Conservation (phyloP, 1,284 basidiomycete genomes). For the Porodaedalea pini region DNA sequence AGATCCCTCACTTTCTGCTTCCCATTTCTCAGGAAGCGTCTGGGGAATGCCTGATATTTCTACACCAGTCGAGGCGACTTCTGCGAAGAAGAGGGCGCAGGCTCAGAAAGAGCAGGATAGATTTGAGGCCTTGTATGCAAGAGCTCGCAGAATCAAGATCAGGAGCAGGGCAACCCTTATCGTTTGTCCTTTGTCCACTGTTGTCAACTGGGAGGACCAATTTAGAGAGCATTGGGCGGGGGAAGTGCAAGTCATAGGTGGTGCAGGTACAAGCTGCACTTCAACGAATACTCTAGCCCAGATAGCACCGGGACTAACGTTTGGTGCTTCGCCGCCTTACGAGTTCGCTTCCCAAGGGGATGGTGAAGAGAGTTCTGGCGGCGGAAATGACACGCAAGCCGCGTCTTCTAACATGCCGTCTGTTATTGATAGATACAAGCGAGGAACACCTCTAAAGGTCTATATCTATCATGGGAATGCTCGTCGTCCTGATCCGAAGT, state of each 20-base stretch:
- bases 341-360: not conserved
- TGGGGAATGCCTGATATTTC: conserved; percentile 74
- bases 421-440: conserved; percentile 31
- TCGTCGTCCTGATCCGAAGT: conserved; percentile 79
- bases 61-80: conserved; percentile 26
- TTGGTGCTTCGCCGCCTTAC: not conserved
- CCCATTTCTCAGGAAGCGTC: conserved; percentile 72
- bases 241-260: conserved; percentile 78
- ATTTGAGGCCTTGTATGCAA: conserved; percentile 61
- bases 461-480: conserved; percentile 96
- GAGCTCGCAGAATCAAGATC: conserved; percentile 70
- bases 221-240: conserved; percentile 94
- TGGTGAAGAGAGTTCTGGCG: not conserved
- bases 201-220: conserved; percentile 99
- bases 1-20: conserved; percentile 45
- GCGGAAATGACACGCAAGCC: not conserved
- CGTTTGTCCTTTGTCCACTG: conserved; percentile 93
- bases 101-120: conserved; percentile 61
- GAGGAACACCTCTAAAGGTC: conserved; percentile 65
- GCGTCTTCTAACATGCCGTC: not conserved
- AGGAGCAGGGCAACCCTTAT: conserved; percentile 92
- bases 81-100: conserved; percentile 60
- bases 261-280: conserved; percentile 43
- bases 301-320: not conserved
- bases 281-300: conserved; percentile 22